Evolutionary conservation across 129 eudicot genomes (phyloP).

Genomic region (Arctium lappa): DNA sequence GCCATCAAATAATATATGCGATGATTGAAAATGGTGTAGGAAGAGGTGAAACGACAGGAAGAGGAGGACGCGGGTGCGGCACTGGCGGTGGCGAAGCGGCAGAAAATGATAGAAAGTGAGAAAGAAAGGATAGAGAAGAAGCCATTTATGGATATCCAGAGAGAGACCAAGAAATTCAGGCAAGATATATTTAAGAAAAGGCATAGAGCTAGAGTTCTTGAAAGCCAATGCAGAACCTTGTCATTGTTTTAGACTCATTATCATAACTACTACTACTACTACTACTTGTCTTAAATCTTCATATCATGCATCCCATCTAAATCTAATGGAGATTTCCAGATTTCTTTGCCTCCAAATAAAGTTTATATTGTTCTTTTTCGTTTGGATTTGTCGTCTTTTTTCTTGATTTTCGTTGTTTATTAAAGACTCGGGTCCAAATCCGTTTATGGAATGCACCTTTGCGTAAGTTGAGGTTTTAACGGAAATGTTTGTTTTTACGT

Average conservation of each 20-base stretch:
- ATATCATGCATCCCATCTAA: slow-evolving; percentile 7
- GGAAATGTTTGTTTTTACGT: too few species aligned
- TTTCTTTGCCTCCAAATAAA: slow-evolving; percentile 10
- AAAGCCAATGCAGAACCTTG: slow-evolving; percentile 44
- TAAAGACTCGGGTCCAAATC: not conserved
- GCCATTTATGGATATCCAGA: slow-evolving; percentile 49
- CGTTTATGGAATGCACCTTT: not conserved
- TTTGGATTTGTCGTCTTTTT: not conserved
- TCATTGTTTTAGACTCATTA: slow-evolving; percentile 28
- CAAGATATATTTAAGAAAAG: slow-evolving; percentile 59
- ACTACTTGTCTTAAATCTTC: not conserved
- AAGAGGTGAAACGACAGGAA: slow-evolving; percentile 38
- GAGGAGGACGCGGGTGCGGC: slow-evolving; percentile 48
- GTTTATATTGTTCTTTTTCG: not conserved
- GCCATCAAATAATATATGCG: not conserved
- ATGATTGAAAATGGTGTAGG: slow-evolving; percentile 24
- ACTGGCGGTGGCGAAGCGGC: slow-evolving; percentile 41
- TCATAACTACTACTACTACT: not conserved
- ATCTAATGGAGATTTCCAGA: not conserved
- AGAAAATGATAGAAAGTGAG: slow-evolving; percentile 52
- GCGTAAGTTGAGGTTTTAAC: not conserved
- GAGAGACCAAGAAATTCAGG: slow-evolving; percentile 61
- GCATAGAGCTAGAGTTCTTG: slow-evolving; percentile 54
- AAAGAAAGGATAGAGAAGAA: slow-evolving; percentile 51
- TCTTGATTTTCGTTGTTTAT: not conserved